Base-by-base conservation (phyloP, 495 filamentous ascomycete species). In the Cenococcum geophilum region DNA sequence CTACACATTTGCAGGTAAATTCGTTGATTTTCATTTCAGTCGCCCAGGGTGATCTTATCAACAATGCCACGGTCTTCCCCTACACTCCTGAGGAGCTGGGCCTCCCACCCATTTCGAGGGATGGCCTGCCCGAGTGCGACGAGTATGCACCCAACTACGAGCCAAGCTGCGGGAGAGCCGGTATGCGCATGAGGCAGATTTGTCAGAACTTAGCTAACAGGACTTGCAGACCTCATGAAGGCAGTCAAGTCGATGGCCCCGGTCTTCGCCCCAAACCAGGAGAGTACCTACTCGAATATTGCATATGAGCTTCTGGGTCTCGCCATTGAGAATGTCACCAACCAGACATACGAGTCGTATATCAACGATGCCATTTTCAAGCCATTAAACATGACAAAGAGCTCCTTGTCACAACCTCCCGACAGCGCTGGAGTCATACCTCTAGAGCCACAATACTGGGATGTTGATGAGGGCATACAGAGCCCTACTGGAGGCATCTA, bases 241-340 rank as follows among this genome's bases (percentile, higher is more conserved):
- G 34, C 25, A 1, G 9, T 18, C 40, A 45, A 25, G 23, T 21
- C 3, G 1, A 51, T 20, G 11, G 3, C n/a, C 48, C 23, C 8
- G n/a, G n/a, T 71, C 35, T 75, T 74, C 58, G 73, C 71, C 22
- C 71, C 73, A 5, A 71, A 72, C 58, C 69, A 72, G 48, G 49
- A 64, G 59, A 65, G 58, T 23, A 71, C 71, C 9, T 75, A 75
- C 63, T 71, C 70, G 6, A 75, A 75, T 49, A 32, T 67, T 10
- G 63, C 52, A 5, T 75, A 70, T 57, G 64, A 69, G 35, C 67
- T 75, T 22, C 66, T 75, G 9, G 73, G 73, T 9, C 58, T 73
- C 18, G 73, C 59, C 1, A 60, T 75, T 25, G 67, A 60, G 50
- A 70, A 70, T 10, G 69, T 71, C 14, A 68, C 70, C 5, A 61